These are phyloP conservation scores for Chlamydomonas sp. DNA, from an alignment of 139 green algal species.

Conservation along the genomic window DNA sequence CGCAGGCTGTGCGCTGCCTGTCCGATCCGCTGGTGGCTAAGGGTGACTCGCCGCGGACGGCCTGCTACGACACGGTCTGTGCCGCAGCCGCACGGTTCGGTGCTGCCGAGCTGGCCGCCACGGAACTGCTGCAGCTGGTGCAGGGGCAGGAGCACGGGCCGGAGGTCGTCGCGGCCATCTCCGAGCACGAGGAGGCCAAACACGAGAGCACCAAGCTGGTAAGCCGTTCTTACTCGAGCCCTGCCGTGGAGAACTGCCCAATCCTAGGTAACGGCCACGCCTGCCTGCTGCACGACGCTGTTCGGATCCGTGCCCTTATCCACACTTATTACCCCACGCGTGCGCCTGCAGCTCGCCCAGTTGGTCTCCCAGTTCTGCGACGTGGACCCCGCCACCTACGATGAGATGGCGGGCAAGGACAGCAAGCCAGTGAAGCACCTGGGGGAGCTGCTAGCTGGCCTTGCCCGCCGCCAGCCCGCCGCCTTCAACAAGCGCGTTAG, in stretches of 20 bases:
- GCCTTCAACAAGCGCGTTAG: slow-evolving; percentile 22
- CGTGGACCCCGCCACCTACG: slow-evolving; percentile 19
- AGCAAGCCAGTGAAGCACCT: slow-evolving; percentile 28
- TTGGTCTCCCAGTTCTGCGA: slow-evolving; percentile 74
- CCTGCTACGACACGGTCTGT: neutral
- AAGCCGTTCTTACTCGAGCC: neutral
- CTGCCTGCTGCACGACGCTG: too few relatives aligned
- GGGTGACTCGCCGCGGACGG: neutral
- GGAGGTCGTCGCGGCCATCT: neutral
- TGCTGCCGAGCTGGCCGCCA: neutral
- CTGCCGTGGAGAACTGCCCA: too few relatives aligned
- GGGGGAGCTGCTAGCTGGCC: slow-evolving; percentile 68
- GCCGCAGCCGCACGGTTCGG: neutral
- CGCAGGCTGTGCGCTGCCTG: slow-evolving; percentile 17
- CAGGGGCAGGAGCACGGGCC: neutral
- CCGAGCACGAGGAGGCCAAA: neutral
- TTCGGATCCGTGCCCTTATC: too few relatives aligned
- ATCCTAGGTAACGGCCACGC: too few relatives aligned
- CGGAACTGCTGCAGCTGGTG: neutral
- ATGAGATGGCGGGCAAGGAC: slow-evolving; percentile 26
- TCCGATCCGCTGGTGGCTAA: neutral
- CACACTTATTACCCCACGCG: too few relatives aligned
- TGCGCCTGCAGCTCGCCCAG: too few relatives aligned
- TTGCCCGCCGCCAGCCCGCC: slow-evolving; percentile 60
- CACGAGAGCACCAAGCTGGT: neutral